phyloP scores from a whole-genome alignment of 768 basidiomycete genomes.

The Pulveroboletus sp. region DNA sequence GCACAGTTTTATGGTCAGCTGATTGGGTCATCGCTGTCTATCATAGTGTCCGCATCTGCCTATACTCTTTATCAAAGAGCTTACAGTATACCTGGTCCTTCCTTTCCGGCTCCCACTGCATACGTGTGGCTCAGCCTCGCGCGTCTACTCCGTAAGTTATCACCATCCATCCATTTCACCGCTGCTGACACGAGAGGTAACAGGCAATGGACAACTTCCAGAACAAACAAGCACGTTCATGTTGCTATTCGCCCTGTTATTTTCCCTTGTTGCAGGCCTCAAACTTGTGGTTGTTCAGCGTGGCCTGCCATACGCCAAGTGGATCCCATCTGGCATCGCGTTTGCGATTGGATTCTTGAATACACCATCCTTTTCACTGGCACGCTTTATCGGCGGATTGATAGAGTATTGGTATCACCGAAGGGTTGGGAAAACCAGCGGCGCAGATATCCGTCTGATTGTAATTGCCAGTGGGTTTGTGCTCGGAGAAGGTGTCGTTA shows the following conservation, averaged over 20 bases:
- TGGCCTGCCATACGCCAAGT: slow-evolving; percentile 55
- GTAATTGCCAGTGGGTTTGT: slow-evolving; percentile 95
- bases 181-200: slow-evolving; percentile 14
- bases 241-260: slow-evolving; percentile 69
- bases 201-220: slow-evolving; percentile 82
- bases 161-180: not conserved
- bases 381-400: slow-evolving; percentile 83
- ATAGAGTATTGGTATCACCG: slow-evolving; percentile 69
- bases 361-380: slow-evolving; percentile 90
- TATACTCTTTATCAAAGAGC: slow-evolving; percentile 84
- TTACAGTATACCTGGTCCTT: slow-evolving; percentile 86
- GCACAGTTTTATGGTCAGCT: slow-evolving; percentile 94
- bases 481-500: slow-evolving; percentile 88
- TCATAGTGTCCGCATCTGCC: slow-evolving; percentile 84
- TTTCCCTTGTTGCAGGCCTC: slow-evolving; percentile 59
- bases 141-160: slow-evolving; percentile 62
- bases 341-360: slow-evolving; percentile 97
- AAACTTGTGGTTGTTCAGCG: slow-evolving; percentile 58
- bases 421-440: slow-evolving; percentile 43
- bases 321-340: slow-evolving; percentile 89
- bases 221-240: slow-evolving; percentile 73
- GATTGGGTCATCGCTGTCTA: slow-evolving; percentile 84
- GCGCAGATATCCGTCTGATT: slow-evolving; percentile 68
- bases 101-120: slow-evolving; percentile 94
- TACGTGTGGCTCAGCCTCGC: slow-evolving; percentile 88